A percentile compares a stretch with the other conserved stretches of the same genome.
These are phyloP conservation scores for Kazachstania sp. DNA, from an alignment of 1,139 yeast species.

Conservation along the genomic window DNA sequence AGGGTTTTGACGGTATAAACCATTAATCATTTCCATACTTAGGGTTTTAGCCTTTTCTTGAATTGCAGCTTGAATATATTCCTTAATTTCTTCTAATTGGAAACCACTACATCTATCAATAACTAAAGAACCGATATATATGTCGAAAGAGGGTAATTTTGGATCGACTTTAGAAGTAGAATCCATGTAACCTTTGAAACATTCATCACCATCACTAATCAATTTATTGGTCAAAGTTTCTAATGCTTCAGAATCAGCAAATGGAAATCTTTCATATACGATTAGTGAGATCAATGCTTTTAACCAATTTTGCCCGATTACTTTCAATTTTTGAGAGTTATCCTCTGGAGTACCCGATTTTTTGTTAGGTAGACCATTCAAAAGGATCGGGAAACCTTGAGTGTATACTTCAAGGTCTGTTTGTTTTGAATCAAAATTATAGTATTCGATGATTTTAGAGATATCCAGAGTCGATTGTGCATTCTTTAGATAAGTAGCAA, in stretches of 20 bases:
- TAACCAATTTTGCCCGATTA: neutral
- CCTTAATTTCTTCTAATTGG: neutral
- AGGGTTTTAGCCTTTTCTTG: neutral
- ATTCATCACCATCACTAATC: neutral
- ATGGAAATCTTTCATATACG: neutral
- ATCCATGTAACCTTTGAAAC: neutral
- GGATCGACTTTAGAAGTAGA: neutral
- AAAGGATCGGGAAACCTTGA: neutral
- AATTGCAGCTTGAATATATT: neutral
- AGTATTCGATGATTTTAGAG: neutral
- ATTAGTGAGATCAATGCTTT: neutral
- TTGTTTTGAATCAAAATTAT: neutral
- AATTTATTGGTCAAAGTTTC: neutral
- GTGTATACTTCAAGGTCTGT: neutral
- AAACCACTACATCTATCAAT: neutral
- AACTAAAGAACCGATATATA: neutral
- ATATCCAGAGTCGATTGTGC: neutral
- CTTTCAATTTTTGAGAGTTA: neutral
- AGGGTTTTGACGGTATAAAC: neutral
- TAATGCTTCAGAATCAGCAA: neutral
- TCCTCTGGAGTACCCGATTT: neutral
- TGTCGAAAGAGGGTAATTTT: neutral
- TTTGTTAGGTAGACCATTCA: neutral
- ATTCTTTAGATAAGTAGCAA: neutral
- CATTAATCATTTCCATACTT: neutral